phyloP scores from a whole-genome alignment of 2,329 filamentous ascomycete genomes.

The Ascosphaera pollenicola region DNA sequence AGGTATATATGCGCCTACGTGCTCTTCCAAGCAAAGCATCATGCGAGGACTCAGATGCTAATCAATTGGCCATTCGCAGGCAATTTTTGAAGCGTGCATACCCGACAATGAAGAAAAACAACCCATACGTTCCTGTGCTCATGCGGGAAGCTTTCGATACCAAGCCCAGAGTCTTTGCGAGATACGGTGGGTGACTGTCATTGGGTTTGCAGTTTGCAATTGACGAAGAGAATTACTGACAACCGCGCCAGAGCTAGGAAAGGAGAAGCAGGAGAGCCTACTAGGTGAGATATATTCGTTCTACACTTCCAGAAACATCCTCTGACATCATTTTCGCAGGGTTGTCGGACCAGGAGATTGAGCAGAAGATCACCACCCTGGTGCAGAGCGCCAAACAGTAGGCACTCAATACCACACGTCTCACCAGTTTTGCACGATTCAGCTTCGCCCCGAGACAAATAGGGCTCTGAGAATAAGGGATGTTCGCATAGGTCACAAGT shows the following conservation, averaged over 20 bases:
- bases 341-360: slow-evolving; percentile 47
- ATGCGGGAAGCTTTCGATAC: slow-evolving; percentile 78
- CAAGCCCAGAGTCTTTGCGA: slow-evolving; percentile 66
- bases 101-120: slow-evolving; percentile 98
- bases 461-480: no score
- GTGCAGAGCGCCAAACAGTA: slow-evolving; percentile 29
- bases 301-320: slow-evolving; percentile 1
- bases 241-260: slow-evolving; percentile 33
- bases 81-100: slow-evolving; percentile 80
- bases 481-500: no score
- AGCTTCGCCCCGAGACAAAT: no score
- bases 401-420: slow-evolving; percentile 1
- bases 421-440: no score
- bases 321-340: slow-evolving; percentile 20
- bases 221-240: background rate
- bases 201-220: background rate
- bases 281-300: slow-evolving; percentile 26
- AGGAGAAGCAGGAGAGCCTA: slow-evolving; percentile 43
- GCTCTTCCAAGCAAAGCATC: no score
- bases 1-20: no score
- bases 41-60: no score
- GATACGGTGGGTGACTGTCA: slow-evolving; percentile 48
- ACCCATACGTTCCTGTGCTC: slow-evolving; percentile 81
- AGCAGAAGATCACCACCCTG: slow-evolving; percentile 41
- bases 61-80: slow-evolving; percentile 24